phyloP scores from a whole-genome alignment of 2,329 filamentous ascomycete genomes.

The Orbilia ellipsospora region DNA sequence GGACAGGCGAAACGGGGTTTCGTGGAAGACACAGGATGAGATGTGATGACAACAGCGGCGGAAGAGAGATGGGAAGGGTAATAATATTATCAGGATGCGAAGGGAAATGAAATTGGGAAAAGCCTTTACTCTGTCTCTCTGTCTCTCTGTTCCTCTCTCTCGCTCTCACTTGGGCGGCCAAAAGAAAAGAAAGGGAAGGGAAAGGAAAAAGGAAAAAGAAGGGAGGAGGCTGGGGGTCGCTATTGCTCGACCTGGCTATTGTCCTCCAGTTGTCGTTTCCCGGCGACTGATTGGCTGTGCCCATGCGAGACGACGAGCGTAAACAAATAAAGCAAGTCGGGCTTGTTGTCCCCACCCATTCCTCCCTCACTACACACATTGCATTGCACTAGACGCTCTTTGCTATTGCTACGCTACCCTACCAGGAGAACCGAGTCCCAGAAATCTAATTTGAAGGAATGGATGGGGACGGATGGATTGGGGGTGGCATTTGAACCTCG shows the following conservation, averaged over 20 bases:
- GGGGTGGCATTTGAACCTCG: slow-evolving; percentile 40
- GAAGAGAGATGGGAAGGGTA: slow-evolving; percentile 28
- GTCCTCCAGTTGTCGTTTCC: neutral
- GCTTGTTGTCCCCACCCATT: neutral
- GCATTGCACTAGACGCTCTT: no score
- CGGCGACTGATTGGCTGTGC: slow-evolving; percentile 43
- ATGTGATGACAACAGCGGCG: slow-evolving; percentile 48
- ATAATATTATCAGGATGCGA: slow-evolving; percentile 23
- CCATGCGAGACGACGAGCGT: slow-evolving; percentile 31
- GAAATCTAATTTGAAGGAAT: slow-evolving; percentile 8
- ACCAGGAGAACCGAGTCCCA: slow-evolving; percentile 1
- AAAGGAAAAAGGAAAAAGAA: slow-evolving; percentile 32
- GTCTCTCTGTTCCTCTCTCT: no score
- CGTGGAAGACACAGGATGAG: slow-evolving; percentile 22
- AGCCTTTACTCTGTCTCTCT: no score
- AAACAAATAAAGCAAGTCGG: slow-evolving; percentile 51
- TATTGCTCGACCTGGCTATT: neutral
- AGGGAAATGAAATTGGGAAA: slow-evolving; percentile 8
- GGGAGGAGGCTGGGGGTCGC: slow-evolving; percentile 43
- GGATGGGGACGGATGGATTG: neutral
- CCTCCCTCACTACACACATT: no score
- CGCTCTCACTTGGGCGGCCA: neutral
- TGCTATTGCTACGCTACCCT: no score
- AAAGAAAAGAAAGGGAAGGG: slow-evolving; percentile 20
- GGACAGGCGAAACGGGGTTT: slow-evolving; percentile 6